Percentiles rank a stretch among this genome's conserved stretches.
These are phyloP conservation scores for Pichia manshurica DNA, from an alignment of 805 yeast genomes.

Conservation along the genomic window DNA sequence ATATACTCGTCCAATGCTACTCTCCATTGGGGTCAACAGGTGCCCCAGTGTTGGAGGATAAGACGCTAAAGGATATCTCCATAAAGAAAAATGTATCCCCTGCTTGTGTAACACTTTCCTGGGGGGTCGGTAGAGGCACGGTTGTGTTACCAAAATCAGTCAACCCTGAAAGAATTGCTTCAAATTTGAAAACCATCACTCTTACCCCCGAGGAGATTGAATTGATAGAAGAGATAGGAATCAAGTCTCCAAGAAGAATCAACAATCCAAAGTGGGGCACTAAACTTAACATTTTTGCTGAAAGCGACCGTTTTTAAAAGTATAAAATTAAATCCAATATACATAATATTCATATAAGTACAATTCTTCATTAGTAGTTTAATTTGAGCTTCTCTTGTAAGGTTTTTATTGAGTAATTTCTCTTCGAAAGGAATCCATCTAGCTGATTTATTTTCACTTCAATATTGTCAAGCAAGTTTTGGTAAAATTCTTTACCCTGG, in stretches of 20 bases:
- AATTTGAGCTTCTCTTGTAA: not conserved
- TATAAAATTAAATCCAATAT: not conserved
- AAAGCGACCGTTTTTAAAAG: not conserved
- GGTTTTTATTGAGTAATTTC: not conserved
- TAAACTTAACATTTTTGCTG: conserved; percentile 7
- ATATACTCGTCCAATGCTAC: conserved; percentile 64
- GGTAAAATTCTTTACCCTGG: conserved; percentile 69
- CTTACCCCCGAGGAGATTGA: conserved; percentile 35
- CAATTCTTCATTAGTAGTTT: not conserved
- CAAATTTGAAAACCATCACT: conserved; percentile 33
- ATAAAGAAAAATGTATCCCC: conserved; percentile 39
- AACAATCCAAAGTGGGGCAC: conserved; percentile 16
- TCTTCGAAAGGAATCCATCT: not conserved
- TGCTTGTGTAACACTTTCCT: conserved; percentile 50
- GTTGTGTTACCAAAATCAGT: conserved; percentile 37
- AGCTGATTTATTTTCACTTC: conserved; percentile 25
- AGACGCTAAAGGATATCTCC: conserved; percentile 39
- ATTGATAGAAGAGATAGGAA: conserved; percentile 17
- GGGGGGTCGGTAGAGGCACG: conserved; percentile 54
- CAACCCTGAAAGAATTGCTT: conserved; percentile 28
- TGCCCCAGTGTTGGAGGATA: conserved; percentile 47
- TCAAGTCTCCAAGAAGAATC: conserved; percentile 10
- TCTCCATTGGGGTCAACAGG: conserved; percentile 67
- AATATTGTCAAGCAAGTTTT: conserved; percentile 38
- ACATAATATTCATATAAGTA: too few species aligned